Base-by-base conservation (phyloP, 164 flowering plant species). In the Aristolochia contorta region DNA sequence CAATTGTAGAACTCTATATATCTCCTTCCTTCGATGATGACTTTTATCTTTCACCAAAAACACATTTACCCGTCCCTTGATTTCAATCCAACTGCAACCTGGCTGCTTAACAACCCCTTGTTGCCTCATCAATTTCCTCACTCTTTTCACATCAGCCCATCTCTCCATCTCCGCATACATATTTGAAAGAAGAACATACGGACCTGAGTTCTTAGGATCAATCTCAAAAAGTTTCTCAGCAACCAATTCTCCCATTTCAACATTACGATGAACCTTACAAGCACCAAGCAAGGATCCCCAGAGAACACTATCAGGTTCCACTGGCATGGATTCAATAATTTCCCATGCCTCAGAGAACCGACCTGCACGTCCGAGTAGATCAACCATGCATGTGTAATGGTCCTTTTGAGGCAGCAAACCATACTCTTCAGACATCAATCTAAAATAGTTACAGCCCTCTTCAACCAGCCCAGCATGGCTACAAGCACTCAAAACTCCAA, bases 61-160 rank as follows among this genome's bases (percentile, higher is more conserved):
- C 19, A 63, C 76, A 69, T 73, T 70, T 27, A 66, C 52, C 63
- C 60, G 49, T 37, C 57, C 63, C 57, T 63, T 56, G 23, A 73
- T 63, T 58, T 73, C 68, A 41, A 69, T 63, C 76, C 76, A 69
- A 61, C 76, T 69, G 51, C 73, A 64, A 9, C 76, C 76, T 7
- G 76, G 76, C 68, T 73, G 76, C 73, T 69, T 68, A 30, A 72
- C 67, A 33, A 72, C 65, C 54, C 74, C 74, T 55, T 67, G 54
- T 41, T 47, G 55, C 27, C 59, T 66, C 74, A 71, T 71, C 64
- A 71, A 23, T 24, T 66, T 66, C 54, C 74, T 53, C 27, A 66
- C 56, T 58, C 51, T 62, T 53, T 10, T 51, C 41, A 48, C 74
- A 46, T 66, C 70, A 9, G 53, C 63, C 70, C 70, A 71, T 45